Conservation (phyloP, 2,329 filamentous ascomycete species). For the Phaeosphaeria sp. region DNA sequence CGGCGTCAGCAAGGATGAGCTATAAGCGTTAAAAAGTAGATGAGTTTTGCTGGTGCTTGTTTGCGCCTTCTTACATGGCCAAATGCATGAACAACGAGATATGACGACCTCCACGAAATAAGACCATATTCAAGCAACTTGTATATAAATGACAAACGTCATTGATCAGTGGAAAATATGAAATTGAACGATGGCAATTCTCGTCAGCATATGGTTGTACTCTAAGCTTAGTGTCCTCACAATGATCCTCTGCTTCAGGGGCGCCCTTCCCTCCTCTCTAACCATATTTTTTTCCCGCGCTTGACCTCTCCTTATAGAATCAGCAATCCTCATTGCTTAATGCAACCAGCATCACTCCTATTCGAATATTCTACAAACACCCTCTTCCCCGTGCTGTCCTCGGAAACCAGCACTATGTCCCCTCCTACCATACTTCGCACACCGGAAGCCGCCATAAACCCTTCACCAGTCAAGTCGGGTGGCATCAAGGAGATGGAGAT, state of each 20-base stretch:
- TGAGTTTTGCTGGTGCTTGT: neutral
- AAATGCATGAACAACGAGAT: neutral
- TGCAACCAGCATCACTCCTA: too few relatives aligned
- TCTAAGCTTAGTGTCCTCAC: neutral
- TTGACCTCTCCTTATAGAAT: too few relatives aligned
- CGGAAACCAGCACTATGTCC: too few relatives aligned
- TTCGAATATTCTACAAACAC: too few relatives aligned
- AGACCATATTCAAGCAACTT: neutral
- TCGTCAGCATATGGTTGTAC: neutral
- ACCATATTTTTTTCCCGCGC: too few relatives aligned
- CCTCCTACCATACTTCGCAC: neutral
- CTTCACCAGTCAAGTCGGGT: neutral
- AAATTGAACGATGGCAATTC: neutral
- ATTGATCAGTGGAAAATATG: neutral
- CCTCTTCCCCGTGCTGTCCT: too few relatives aligned
- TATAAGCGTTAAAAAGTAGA: conserved; percentile 28
- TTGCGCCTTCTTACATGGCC: neutral
- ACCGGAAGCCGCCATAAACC: neutral
- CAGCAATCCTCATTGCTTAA: too few relatives aligned
- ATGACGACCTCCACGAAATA: neutral
- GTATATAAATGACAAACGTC: neutral
- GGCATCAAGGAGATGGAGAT: conserved; percentile 1
- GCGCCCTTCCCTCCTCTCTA: too few relatives aligned
- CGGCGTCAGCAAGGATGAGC: conserved; percentile 64
- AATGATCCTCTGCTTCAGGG: neutral